Evolutionary conservation across 1,139 yeast genomes (phyloP).

Genomic region (Keqinozyma sinolaborantium): DNA sequence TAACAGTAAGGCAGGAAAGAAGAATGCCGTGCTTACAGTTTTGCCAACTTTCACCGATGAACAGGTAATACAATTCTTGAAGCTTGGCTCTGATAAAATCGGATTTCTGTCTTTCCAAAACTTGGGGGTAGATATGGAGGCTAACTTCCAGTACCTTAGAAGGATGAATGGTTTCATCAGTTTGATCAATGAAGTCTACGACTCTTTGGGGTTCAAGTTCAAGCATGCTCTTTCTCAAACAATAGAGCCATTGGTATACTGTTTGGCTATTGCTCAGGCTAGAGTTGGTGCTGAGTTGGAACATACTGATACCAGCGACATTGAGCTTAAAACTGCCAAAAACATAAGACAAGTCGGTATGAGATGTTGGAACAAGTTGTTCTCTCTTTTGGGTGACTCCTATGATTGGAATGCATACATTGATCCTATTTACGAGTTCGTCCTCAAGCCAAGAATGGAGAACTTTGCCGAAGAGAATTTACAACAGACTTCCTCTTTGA

Average conservation of each 20-base stretch:
- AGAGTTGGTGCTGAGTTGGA: slow-evolving; percentile 21
- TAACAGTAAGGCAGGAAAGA: slow-evolving; percentile 70
- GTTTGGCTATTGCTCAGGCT: slow-evolving; percentile 54
- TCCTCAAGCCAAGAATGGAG: slow-evolving; percentile 64
- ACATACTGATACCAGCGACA: slow-evolving; percentile 14
- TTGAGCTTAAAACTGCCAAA: slow-evolving; percentile 44
- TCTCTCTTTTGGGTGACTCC: slow-evolving; percentile 43
- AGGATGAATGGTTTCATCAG: slow-evolving; percentile 70
- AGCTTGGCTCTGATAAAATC: slow-evolving; percentile 59
- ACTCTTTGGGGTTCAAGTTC: slow-evolving; percentile 60
- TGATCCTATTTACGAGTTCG: slow-evolving; percentile 44
- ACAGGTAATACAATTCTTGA: slow-evolving; percentile 56
- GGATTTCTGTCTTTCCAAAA: slow-evolving; percentile 34
- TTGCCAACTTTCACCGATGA: slow-evolving; percentile 59
- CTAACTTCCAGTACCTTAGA: slow-evolving; percentile 31
- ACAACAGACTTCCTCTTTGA: slow-evolving; percentile 76
- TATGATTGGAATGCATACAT: slow-evolving; percentile 59
- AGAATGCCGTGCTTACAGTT: slow-evolving; percentile 71
- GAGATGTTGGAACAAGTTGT: slow-evolving; percentile 52
- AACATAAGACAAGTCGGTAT: slow-evolving; percentile 59
- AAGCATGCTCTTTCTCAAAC: slow-evolving; percentile 47
- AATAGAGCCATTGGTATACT: slow-evolving; percentile 58
- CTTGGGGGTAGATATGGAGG: slow-evolving; percentile 22
- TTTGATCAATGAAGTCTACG: slow-evolving; percentile 60
- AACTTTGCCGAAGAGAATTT: slow-evolving; percentile 73